Evolutionary conservation across 257 asterid genomes (phyloP).

Genomic region (Lycium barbarum): DNA sequence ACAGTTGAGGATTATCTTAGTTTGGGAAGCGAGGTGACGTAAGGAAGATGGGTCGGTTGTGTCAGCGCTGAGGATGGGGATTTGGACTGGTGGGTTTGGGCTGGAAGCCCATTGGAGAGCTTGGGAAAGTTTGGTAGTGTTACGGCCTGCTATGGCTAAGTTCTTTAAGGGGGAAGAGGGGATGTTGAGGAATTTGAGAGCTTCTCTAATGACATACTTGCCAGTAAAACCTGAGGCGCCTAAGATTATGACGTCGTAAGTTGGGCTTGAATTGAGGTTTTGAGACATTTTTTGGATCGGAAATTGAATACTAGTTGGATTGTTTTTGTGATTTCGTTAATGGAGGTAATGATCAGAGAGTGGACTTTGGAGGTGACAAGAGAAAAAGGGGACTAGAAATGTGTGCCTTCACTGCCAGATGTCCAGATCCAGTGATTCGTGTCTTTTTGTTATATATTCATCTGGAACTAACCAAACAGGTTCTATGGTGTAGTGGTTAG

Average conservation of each 20-base stretch:
- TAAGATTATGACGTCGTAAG: conserved; percentile 65
- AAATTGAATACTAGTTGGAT: not conserved
- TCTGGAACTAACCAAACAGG: not conserved
- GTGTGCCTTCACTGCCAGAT: not conserved
- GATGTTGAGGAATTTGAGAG: conserved; percentile 74
- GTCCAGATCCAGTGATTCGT: not conserved
- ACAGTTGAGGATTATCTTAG: conserved; percentile 69
- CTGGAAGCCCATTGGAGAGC: conserved; percentile 81
- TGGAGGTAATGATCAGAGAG: not conserved
- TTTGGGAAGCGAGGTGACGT: conserved; percentile 59
- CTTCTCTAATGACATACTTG: conserved; percentile 79
- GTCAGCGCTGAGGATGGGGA: conserved; percentile 80
- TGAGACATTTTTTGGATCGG: not conserved
- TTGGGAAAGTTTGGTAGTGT: conserved; percentile 57
- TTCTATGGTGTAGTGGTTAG: conserved; percentile 95
- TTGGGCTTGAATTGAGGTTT: not conserved
- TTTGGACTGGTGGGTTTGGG: conserved; percentile 54
- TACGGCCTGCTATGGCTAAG: conserved; percentile 85
- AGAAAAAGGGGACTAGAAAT: not conserved
- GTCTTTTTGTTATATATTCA: not conserved
- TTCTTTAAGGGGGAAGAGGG: conserved; percentile 72
- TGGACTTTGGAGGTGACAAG: not conserved
- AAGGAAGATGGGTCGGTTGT: conserved; percentile 67
- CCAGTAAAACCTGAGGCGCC: conserved; percentile 98
- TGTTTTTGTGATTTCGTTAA: not conserved